phyloP scores from a whole-genome alignment of 352 stramenopile genomes.

The Pythium insidiosum region DNA sequence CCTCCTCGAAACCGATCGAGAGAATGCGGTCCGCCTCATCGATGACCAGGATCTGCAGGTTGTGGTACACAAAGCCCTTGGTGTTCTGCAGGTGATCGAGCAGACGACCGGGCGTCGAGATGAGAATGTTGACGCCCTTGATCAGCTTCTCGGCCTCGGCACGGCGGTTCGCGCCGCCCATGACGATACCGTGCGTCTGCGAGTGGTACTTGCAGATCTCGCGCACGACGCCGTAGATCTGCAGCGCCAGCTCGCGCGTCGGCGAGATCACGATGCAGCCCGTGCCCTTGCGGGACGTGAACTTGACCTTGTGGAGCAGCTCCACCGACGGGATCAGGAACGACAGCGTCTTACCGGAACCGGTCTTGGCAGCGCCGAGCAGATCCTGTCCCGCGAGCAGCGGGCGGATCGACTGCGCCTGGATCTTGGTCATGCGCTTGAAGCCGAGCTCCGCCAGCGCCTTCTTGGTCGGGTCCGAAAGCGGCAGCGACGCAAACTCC shows the following conservation, averaged over 20 bases:
- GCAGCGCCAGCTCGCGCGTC: slow-evolving; percentile 96
- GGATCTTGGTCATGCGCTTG: slow-evolving; percentile 96
- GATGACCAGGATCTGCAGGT: slow-evolving; percentile 95
- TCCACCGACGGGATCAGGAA: slow-evolving; percentile 98
- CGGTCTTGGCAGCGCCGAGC: slow-evolving; percentile 96
- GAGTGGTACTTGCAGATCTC: slow-evolving; percentile 94
- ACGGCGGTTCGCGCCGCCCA: slow-evolving; percentile 96
- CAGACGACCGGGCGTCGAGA: slow-evolving; percentile 96
- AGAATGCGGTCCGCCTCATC: slow-evolving; percentile 99
- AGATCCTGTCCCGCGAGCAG: slow-evolving; percentile 95
- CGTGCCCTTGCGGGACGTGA: slow-evolving; percentile 93
- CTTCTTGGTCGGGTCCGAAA: slow-evolving; percentile 88
- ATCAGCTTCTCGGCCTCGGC: slow-evolving; percentile 93
- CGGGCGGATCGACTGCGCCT: slow-evolving; percentile 94
- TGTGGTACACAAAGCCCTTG: slow-evolving; percentile 96
- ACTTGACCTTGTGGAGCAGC: slow-evolving; percentile 95
- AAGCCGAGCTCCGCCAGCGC: slow-evolving; percentile 90
- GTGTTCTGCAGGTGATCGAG: slow-evolving; percentile 98
- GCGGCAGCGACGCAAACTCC: slow-evolving; percentile 86
- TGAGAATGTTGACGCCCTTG: slow-evolving; percentile 96
- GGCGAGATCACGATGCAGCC: slow-evolving; percentile 98
- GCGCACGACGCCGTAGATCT: slow-evolving; percentile 98
- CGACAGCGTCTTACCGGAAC: slow-evolving; percentile 97
- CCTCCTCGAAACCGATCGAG: slow-evolving; percentile 98
- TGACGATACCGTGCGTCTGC: slow-evolving; percentile 96